Conservation (phyloP, 345 rosid genomes). For the Microcos paniculata region DNA sequence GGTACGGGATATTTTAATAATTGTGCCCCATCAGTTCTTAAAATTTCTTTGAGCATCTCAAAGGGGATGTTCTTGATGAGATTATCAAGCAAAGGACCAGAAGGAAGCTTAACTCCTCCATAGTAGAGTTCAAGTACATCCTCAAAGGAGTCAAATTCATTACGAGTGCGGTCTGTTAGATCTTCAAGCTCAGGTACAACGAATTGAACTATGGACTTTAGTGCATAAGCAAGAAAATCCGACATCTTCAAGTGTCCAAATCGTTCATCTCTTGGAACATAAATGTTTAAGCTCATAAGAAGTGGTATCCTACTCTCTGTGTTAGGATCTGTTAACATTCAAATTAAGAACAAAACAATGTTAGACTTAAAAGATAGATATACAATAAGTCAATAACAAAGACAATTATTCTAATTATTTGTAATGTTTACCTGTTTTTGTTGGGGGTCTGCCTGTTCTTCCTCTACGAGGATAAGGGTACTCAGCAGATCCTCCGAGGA, state of each 20-base stretch:
- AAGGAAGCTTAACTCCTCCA: conserved; percentile 52
- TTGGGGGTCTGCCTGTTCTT: conserved; percentile 66
- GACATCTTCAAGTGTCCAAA: conserved; percentile 69
- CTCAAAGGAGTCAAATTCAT: conserved; percentile 53
- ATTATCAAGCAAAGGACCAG: conserved; percentile 29
- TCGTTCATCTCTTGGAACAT: conserved; percentile 78
- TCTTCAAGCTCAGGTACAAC: conserved; percentile 53
- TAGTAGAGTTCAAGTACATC: conserved; percentile 54
- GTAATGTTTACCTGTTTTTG: conserved; percentile 31
- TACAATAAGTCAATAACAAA: not conserved
- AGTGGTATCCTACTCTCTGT: conserved; percentile 60
- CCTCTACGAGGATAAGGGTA: conserved; percentile 86
- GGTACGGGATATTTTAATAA: conserved; percentile 62
- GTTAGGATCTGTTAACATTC: conserved; percentile 48
- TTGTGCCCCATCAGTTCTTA: conserved; percentile 45
- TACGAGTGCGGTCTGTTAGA: conserved; percentile 39
- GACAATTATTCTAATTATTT: not conserved
- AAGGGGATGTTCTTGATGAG: conserved; percentile 35
- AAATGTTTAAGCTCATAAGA: conserved; percentile 43
- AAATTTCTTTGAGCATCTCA: conserved; percentile 50
- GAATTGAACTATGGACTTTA: conserved; percentile 53
- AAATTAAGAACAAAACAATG: not conserved
- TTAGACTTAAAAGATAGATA: not conserved
- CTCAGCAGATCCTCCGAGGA: conserved; percentile 68
- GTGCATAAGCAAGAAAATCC: conserved; percentile 55